Percentiles rank a stretch among this genome's conserved stretches.
Evolutionary conservation across 1,284 basidiomycete genomes (phyloP).

Genomic region (Waitea zeae): DNA sequence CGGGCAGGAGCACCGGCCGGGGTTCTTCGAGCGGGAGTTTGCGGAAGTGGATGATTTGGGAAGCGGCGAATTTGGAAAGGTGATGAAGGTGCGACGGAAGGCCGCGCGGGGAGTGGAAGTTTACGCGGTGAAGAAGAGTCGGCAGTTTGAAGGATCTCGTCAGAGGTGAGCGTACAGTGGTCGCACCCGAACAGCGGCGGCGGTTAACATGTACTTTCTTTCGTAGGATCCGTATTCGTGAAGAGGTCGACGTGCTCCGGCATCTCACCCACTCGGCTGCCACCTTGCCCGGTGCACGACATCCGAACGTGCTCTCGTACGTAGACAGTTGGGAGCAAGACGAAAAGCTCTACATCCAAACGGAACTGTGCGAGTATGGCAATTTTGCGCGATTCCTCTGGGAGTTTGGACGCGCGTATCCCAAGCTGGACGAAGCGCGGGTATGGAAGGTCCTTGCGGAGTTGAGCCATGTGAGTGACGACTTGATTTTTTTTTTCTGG

Average conservation of each 20-base stretch:
- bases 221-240: conserved; percentile 67
- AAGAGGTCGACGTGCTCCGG: conserved; percentile 89
- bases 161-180: conserved; percentile 49
- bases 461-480: conserved; percentile 62
- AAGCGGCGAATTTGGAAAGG: conserved; percentile 88
- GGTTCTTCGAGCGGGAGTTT: conserved; percentile 67
- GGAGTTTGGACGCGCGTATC: conserved; percentile 79
- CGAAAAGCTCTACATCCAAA: conserved; percentile 81
- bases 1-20: conserved; percentile 24
- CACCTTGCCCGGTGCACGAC: conserved; percentile 11
- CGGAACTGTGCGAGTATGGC: conserved; percentile 88
- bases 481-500: conserved; percentile 11
- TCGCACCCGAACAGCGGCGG: not conserved
- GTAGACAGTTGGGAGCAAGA: conserved; percentile 96
- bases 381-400: conserved; percentile 86
- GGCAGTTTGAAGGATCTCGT: conserved; percentile 80
- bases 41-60: conserved; percentile 73
- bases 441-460: conserved; percentile 97
- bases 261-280: conserved; percentile 33
- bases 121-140: conserved; percentile 91
- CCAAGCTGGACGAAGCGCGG: conserved; percentile 78
- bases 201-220: not conserved
- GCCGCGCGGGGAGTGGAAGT: conserved; percentile 25
- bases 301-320: conserved; percentile 80
- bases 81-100: conserved; percentile 76